Base-by-base conservation (phyloP, 192 early-diverging fungal genomes). In the Jimgerdemannia flammicorona region DNA sequence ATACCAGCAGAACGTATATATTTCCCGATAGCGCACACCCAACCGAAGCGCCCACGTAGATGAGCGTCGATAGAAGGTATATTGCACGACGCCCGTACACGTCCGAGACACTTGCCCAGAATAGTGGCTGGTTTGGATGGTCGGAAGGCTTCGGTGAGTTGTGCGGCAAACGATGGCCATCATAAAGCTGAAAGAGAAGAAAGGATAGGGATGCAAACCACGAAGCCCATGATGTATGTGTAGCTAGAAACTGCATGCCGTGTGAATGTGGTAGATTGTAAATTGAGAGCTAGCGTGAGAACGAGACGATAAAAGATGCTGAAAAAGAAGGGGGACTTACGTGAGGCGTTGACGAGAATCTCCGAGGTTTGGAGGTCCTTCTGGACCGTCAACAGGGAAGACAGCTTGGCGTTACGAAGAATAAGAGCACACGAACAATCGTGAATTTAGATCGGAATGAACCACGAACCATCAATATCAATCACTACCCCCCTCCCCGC, bases 91-190 rank as follows among this genome's bases (percentile, higher is more conserved):
- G 67, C n/a, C 81, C 78, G 54, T 79, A 66, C 9, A 75, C 64
- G 59, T 82, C 81, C 2, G 81, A 82, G 40, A 82, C 66, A 40
- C 75, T 43, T 7, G 81, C 81, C 81, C 81, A 82, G 40, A 75
- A 43, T 43, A 82, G 65, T n/a, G 81, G 81, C 81, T 82, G 66
- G n/a, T 40, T 40, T 67, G 3, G 54, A 19, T 20, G 64, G 49
- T 40, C 42, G 39, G 20, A n/a, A 67, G 7, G 43, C n/a, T 40
- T 29, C 29, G 20, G 59, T 63, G 7, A 39, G 59, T 14, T 19
- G 18, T 20, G 19, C 67, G 19, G 19, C 67, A 68, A 18, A 14
- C 8, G 6, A 19, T 20, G 67, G 67, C 18, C 2, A 41, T 20
- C 64, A 65, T 18, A 29, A 29, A 29, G 64, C 2, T 40, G 29